Percentiles rank a stretch among this genome's conserved stretches.
These are phyloP conservation scores for Stropharia rugosoannulata DNA, from an alignment of 768 basidiomycete genomes.

Conservation along the genomic window DNA sequence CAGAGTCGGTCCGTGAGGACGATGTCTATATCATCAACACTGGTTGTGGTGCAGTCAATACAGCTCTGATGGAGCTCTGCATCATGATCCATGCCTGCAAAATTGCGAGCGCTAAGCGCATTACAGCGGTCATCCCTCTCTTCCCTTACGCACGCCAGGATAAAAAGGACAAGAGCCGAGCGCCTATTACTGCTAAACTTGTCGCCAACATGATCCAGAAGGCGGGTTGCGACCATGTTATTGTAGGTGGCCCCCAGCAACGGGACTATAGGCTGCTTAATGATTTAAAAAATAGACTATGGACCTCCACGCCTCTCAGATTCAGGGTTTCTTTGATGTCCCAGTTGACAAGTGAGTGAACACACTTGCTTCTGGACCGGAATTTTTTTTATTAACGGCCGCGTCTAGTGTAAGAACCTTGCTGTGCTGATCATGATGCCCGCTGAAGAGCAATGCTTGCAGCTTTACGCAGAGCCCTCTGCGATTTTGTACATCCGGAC, in stretches of 20 bases:
- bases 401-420: conserved; percentile 17
- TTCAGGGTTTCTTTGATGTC: conserved; percentile 99
- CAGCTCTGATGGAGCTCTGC: conserved; percentile 95
- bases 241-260: conserved; percentile 54
- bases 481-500: conserved; percentile 93
- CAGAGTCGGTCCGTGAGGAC: conserved; percentile 94
- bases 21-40: conserved; percentile 99
- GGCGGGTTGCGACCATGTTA: conserved; percentile 94
- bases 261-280: conserved; percentile 9
- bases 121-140: conserved; percentile 97
- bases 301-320: conserved; percentile 98
- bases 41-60: conserved; percentile 84
- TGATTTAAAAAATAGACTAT: conserved; percentile 64
- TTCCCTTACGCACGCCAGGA: conserved; percentile 98
- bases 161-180: conserved; percentile 98
- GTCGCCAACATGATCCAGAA: conserved; percentile 97
- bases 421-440: conserved; percentile 13
- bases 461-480: conserved; percentile 96
- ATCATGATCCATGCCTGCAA: conserved; percentile 99
- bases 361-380: conserved; percentile 13
- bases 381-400: conserved; percentile 12
- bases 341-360: conserved; percentile 95
- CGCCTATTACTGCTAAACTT: conserved; percentile 96
- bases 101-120: conserved; percentile 97
- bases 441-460: conserved; percentile 16